phyloP scores from a whole-genome alignment of 805 yeast species.

The Ogataea saltuana region DNA sequence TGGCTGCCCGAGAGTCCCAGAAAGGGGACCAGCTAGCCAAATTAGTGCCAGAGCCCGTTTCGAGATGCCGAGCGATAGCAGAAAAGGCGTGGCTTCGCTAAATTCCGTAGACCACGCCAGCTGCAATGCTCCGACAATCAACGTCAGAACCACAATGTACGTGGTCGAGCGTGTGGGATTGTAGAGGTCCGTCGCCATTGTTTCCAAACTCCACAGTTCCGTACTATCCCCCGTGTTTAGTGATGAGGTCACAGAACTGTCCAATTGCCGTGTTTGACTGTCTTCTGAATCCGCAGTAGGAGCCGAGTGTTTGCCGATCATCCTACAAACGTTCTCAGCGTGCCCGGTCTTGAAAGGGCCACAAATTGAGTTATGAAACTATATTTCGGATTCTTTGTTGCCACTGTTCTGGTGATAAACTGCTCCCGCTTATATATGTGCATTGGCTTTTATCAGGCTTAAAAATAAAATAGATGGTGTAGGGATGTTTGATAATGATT shows the following conservation, averaged over 20 bases:
- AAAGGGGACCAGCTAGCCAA: constrained; percentile 69
- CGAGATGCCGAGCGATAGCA: constrained; percentile 62
- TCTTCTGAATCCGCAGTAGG: too few relatives aligned
- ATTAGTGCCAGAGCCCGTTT: constrained; percentile 55
- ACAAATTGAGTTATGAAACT: too few relatives aligned
- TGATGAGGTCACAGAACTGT: constrained; percentile 3
- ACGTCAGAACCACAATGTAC: constrained; percentile 47
- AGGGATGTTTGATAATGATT: too few relatives aligned
- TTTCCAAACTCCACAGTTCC: constrained; percentile 20
- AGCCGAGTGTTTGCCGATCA: too few relatives aligned
- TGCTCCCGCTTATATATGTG: too few relatives aligned
- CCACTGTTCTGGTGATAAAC: too few relatives aligned
- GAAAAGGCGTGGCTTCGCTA: constrained; percentile 61
- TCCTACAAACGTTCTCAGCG: too few relatives aligned
- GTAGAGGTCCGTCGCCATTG: constrained; percentile 20
- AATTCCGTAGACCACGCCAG: constrained; percentile 68
- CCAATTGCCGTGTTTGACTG: not conserved
- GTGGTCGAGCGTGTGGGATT: constrained; percentile 46
- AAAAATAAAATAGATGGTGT: too few relatives aligned
- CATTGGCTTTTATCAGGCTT: too few relatives aligned
- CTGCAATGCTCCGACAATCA: constrained; percentile 58
- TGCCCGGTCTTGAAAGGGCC: too few relatives aligned
- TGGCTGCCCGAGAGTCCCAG: constrained; percentile 67
- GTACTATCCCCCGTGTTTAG: not conserved
- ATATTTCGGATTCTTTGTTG: not conserved